Evolutionary conservation across 1,284 basidiomycete genomes (phyloP).

Genomic region (Neolentinus lepideus): DNA sequence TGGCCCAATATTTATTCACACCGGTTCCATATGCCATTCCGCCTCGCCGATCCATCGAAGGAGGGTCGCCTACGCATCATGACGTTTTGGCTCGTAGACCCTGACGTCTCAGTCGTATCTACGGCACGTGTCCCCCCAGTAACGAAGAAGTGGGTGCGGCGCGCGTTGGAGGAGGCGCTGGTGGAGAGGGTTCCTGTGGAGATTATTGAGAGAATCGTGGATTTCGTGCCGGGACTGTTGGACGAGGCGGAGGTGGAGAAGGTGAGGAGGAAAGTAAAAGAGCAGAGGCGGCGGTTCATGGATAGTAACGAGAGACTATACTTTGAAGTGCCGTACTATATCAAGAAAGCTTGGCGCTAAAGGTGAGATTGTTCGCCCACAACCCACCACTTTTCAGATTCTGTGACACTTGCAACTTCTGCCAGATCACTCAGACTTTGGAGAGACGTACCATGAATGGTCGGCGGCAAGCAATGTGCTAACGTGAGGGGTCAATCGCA

Average conservation of each 20-base stretch:
- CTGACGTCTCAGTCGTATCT: conserved; percentile 33
- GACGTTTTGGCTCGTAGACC: conserved; percentile 38
- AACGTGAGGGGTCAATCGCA: too few species aligned
- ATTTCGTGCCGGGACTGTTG: conserved; percentile 31
- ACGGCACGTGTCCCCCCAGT: conserved; percentile 38
- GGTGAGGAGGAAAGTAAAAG: conserved; percentile 23
- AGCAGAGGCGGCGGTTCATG: conserved; percentile 28
- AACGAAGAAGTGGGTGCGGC: conserved; percentile 33
- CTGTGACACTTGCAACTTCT: too few species aligned
- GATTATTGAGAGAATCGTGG: conserved; percentile 33
- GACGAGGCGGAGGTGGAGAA: conserved; percentile 27
- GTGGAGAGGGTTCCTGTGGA: conserved; percentile 32
- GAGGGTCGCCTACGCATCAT: conserved; percentile 31
- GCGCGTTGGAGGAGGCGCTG: conserved; percentile 27
- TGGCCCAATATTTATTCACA: conserved; percentile 54
- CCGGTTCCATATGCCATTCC: conserved; percentile 23
- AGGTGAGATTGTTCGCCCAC: too few species aligned
- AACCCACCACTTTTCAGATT: too few species aligned
- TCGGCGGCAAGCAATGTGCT: too few species aligned
- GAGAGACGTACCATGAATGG: too few species aligned
- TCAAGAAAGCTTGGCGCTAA: conserved; percentile 19
- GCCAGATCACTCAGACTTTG: too few species aligned
- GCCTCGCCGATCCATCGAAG: conserved; percentile 26
- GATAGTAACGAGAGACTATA: conserved; percentile 32
- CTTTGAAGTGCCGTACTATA: conserved; percentile 43